Conservation (phyloP, 805 yeast species). For the Kregervanrija delftensis region DNA sequence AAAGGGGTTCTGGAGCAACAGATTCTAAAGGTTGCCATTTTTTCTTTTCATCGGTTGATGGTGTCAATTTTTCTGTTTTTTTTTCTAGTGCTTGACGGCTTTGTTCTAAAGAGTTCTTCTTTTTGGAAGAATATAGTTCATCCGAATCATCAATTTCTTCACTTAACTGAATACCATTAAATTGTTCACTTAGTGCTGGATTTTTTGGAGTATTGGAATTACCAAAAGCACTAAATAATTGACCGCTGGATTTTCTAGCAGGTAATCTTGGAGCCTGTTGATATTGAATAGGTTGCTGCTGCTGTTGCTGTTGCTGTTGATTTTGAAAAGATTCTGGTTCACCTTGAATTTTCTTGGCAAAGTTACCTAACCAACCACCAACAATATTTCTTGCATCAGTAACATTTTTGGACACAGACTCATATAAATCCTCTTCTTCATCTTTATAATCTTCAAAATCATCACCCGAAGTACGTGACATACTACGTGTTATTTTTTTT, state of each 20-base stretch:
- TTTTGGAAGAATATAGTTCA: too few species aligned
- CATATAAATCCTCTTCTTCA: conserved; percentile 44
- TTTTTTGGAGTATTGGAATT: conserved; percentile 16
- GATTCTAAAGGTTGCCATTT: conserved; percentile 40
- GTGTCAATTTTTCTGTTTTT: neutral
- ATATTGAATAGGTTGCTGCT: neutral
- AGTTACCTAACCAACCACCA: conserved; percentile 70
- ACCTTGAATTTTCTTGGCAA: conserved; percentile 42
- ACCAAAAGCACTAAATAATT: conserved; percentile 28
- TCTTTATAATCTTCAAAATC: conserved; percentile 15
- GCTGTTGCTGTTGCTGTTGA: conserved; percentile 23
- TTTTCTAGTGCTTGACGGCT: neutral
- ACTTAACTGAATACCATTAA: too few species aligned
- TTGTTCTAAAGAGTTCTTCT: too few species aligned
- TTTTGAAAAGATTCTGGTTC: conserved; percentile 4
- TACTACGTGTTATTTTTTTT: conserved; percentile 1
- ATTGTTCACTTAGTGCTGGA: neutral
- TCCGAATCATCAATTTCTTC: conserved; percentile 8
- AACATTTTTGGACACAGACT: conserved; percentile 63
- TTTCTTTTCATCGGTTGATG: conserved; percentile 3
- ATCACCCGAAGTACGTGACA: neutral
- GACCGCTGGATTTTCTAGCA: conserved; percentile 8
- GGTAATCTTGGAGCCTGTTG: conserved; percentile 6
- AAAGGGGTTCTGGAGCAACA: conserved; percentile 33
- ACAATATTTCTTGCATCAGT: conserved; percentile 75